Percentiles rank a stretch among this genome's conserved stretches.
Evolutionary conservation across 2,329 filamentous ascomycete genomes (phyloP).

Genomic region (Xylariaceae sp.): DNA sequence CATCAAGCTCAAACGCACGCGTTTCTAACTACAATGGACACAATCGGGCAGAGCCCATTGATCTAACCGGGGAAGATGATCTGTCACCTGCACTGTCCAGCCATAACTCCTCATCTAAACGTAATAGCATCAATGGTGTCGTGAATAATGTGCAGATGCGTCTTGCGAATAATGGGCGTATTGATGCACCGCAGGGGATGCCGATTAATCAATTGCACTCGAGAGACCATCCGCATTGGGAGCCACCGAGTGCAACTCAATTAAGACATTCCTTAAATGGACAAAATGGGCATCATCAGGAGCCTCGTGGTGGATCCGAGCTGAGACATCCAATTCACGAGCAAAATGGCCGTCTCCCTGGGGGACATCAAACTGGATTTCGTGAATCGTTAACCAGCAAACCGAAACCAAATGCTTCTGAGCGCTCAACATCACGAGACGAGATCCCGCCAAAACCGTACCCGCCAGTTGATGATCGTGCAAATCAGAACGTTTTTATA

Average conservation of each 20-base stretch:
- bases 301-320: no score
- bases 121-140: slow-evolving; percentile 3
- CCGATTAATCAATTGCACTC: no score
- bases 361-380: not conserved
- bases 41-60: slow-evolving; percentile 6
- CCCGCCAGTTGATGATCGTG: not conserved
- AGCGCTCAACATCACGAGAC: no score
- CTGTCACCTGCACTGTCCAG: not conserved
- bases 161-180: no score
- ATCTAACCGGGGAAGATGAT: slow-evolving; percentile 23
- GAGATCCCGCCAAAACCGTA: no score
- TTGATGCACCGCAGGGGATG: no score
- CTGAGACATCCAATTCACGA: no score
- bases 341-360: no score
- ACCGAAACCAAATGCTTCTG: not conserved
- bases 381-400: not conserved
- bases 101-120: not conserved
- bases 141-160: not conserved
- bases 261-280: no score
- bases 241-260: no score
- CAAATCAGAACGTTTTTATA: not conserved
- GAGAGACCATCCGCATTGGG: no score
- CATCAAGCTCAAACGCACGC: slow-evolving; percentile 3
- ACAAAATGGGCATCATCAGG: no score
- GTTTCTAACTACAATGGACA: slow-evolving; percentile 2